A percentile compares a stretch with the other conserved stretches of the same genome.
These are phyloP conservation scores for Aspergillus ostianus DNA, from an alignment of 495 filamentous ascomycete species.

Conservation along the genomic window DNA sequence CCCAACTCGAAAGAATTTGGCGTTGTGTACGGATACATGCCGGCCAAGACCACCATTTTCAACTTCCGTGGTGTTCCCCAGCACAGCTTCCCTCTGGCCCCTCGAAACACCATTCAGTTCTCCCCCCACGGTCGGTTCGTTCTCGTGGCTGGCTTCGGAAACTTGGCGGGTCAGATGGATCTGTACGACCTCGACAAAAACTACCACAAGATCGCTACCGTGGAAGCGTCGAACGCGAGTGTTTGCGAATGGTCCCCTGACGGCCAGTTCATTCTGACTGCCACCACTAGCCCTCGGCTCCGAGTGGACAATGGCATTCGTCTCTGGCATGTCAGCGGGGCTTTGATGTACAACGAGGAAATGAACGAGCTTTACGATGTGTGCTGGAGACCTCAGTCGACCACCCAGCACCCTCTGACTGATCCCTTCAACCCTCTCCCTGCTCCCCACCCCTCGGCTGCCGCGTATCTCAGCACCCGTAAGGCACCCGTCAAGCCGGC, in stretches of 20 bases:
- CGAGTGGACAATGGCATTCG: conserved; percentile 95
- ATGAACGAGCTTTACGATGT: conserved; percentile 93
- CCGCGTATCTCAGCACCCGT: conserved; percentile 75
- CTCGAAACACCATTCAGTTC: conserved; percentile 92
- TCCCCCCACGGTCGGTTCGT: conserved; percentile 92
- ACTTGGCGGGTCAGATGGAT: conserved; percentile 95
- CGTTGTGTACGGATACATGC: conserved; percentile 96
- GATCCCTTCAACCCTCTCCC: conserved; percentile 78
- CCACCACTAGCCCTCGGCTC: conserved; percentile 90
- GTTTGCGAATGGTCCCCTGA: conserved; percentile 97
- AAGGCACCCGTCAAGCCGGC: conserved; percentile 94
- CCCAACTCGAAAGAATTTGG: conserved; percentile 96
- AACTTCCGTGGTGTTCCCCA: conserved; percentile 76
- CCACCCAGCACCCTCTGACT: conserved; percentile 56
- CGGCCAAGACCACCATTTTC: conserved; percentile 96
- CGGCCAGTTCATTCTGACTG: conserved; percentile 90
- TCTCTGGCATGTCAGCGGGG: conserved; percentile 90
- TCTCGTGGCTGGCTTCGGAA: conserved; percentile 93
- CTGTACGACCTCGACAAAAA: conserved; percentile 94
- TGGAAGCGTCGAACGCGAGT: conserved; percentile 92
- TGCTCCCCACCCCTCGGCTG: conserved; percentile 77
- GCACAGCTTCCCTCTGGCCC: conserved; percentile 78
- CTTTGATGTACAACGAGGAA: conserved; percentile 91
- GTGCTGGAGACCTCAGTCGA: conserved; percentile 76
- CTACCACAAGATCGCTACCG: conserved; percentile 84